Evolutionary conservation across 768 basidiomycete genomes (phyloP).

Genomic region (Pholiota molesta): DNA sequence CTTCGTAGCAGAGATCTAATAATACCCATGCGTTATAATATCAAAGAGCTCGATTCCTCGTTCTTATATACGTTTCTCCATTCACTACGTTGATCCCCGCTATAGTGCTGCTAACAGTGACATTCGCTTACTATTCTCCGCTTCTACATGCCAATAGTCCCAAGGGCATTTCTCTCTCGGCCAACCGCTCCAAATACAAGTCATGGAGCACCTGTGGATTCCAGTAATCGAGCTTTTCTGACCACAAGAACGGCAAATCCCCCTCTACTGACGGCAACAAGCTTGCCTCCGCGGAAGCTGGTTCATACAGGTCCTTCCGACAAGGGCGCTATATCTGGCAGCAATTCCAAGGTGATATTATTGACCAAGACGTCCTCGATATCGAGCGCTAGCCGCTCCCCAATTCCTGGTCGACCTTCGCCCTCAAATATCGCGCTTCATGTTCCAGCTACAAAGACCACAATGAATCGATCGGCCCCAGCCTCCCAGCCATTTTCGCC

Average conservation of each 20-base stretch:
- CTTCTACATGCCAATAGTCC: not conserved
- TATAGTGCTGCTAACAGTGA: not conserved
- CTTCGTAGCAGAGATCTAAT: not conserved
- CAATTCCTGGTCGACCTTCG: not conserved
- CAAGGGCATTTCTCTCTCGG: not conserved
- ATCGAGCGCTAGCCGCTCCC: not conserved
- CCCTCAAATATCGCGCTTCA: no score
- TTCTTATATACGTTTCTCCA: no score
- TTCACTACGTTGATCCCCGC: not conserved
- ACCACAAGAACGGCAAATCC: not conserved
- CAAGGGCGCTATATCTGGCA: not conserved
- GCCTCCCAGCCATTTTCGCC: not conserved
- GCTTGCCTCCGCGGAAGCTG: not conserved
- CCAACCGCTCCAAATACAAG: not conserved
- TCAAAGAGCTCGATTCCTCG: no score
- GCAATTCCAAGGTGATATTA: not conserved
- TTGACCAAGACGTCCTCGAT: not conserved
- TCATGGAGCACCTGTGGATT: not conserved
- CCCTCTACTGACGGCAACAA: not conserved
- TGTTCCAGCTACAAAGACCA: no score
- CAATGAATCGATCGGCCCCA: not conserved
- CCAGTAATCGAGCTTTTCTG: not conserved
- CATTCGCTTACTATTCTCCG: not conserved
- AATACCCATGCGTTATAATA: no score
- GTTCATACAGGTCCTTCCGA: not conserved